A percentile compares a stretch with the other conserved stretches of the same genome.
phyloP scores from a whole-genome alignment of 495 filamentous ascomycete species.

The Aspergillus steynii region DNA sequence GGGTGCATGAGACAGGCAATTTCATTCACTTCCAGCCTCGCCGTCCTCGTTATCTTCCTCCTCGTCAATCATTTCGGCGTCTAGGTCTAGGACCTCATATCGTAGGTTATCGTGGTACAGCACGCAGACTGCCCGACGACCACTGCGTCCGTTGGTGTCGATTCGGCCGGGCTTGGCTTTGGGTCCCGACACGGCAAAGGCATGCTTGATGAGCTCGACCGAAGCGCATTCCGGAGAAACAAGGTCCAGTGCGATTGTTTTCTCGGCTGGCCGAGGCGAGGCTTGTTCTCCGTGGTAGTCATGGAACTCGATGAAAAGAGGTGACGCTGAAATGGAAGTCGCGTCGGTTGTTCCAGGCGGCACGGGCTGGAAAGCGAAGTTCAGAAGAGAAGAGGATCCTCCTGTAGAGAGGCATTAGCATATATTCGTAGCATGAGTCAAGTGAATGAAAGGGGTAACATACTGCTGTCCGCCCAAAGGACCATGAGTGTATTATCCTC shows the following conservation, averaged over 20 bases:
- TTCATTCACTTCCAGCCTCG: conserved; percentile 11
- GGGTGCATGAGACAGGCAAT: background rate
- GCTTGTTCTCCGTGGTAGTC: conserved; percentile 19
- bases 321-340: conserved; percentile 1
- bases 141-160: conserved; percentile 55
- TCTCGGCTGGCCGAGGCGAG: conserved; percentile 17
- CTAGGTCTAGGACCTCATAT: conserved; percentile 60
- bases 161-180: conserved; percentile 47
- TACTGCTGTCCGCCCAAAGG: conserved; percentile 48
- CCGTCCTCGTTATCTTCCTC: conserved; percentile 27
- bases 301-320: conserved; percentile 17
- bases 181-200: conserved; percentile 35
- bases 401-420: conserved; percentile 19
- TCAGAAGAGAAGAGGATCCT: conserved; percentile 37
- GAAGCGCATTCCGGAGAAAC: conserved; percentile 16
- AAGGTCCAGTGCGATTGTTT: conserved; percentile 26
- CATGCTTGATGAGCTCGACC: conserved; percentile 29
- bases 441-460: conserved; percentile 12
- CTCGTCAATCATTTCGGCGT: conserved; percentile 40
- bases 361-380: conserved; percentile 35
- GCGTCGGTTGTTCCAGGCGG: conserved; percentile 6
- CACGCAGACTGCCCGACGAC: conserved; percentile 55
- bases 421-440: conserved; percentile 8
- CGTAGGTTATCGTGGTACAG: conserved; percentile 55
- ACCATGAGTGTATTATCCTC: conserved; percentile 54